Base-by-base conservation (phyloP, 139 green algal species). In the Chlamydomonas sphaeroides region DNA sequence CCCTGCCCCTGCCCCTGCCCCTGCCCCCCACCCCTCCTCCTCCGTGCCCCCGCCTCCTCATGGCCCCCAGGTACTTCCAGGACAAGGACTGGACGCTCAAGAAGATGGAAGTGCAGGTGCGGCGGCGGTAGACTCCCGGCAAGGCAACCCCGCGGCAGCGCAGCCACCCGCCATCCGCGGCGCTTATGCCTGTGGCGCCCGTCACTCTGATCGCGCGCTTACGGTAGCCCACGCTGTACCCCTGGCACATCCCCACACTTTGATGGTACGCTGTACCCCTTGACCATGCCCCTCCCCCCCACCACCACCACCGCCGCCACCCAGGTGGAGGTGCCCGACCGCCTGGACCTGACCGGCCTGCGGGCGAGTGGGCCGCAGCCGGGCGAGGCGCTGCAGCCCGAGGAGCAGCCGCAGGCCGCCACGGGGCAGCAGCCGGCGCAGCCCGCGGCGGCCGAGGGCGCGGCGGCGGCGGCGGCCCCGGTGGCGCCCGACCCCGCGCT, bases 81-180 rank as follows among this genome's bases (percentile, higher is more conserved):
- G 91, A 85, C 53, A 82, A 93, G 35, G 88, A 90, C 88, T 99
- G 97, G 97, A 94, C 91, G 48, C 86, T 96, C 28, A 96, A 92
- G 78, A 99, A 99, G 90, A 82, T 91, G 65, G 92, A 98, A 61
- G 95, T 98, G 51, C 78, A 92, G 26, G n/a, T n/a, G n/a, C n/a
- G n/a, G n/a, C n/a, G n/a, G n/a, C n/a, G n/a, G n/a, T n/a, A n/a
- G n/a, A n/a, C n/a, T n/a, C n/a, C n/a, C n/a, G n/a, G n/a, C n/a
- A n/a, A n/a, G n/a, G n/a, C n/a, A n/a, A n/a, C n/a, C n/a, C n/a
- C n/a, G n/a, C n/a, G n/a, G n/a, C n/a, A n/a, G n/a, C n/a, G n/a
- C n/a, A n/a, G n/a, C n/a, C n/a, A n/a, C n/a, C n/a, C n/a, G n/a
- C n/a, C n/a, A n/a, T n/a, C n/a, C n/a, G n/a, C n/a, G n/a, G n/a